Percentiles rank a stretch among this genome's conserved stretches.
These are phyloP conservation scores for Lactarius akahatsu DNA, from an alignment of 768 basidiomycete species.

Conservation along the genomic window DNA sequence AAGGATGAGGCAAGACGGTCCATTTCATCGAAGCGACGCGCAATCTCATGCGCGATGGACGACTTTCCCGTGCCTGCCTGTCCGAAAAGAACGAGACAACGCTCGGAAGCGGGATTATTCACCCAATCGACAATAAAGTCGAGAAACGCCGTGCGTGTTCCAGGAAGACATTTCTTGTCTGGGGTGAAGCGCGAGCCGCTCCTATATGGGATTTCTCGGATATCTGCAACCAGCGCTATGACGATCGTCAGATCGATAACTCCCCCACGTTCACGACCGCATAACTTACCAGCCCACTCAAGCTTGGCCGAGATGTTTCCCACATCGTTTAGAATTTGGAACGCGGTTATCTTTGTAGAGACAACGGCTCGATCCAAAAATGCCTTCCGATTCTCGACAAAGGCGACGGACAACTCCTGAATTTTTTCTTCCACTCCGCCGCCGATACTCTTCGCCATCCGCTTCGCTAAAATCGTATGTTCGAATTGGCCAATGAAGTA, in stretches of 20 bases:
- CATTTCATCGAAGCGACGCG: conserved; percentile 3
- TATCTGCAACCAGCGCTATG: no score
- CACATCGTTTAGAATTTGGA: conserved; percentile 2
- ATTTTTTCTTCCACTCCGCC: not conserved
- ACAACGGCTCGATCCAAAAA: not conserved
- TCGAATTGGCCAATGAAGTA: not conserved
- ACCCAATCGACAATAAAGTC: conserved; percentile 1
- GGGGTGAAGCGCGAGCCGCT: no score
- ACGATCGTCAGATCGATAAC: no score
- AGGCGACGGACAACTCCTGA: not conserved
- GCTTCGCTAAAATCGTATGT: not conserved
- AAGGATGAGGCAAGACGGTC: not conserved
- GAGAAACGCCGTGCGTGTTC: not conserved
- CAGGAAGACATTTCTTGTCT: not conserved
- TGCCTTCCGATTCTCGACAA: not conserved
- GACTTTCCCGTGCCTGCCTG: not conserved
- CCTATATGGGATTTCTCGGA: no score
- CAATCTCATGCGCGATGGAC: not conserved
- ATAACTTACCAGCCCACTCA: not conserved
- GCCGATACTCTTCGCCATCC: not conserved
- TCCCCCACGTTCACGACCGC: no score
- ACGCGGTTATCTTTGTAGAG: not conserved
- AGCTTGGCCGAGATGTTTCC: conserved; percentile 1
- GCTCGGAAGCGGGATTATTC: not conserved
- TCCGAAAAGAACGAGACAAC: conserved; percentile 4